phyloP scores from a whole-genome alignment of 305 asterid species.

The Fraxinus ornus region DNA sequence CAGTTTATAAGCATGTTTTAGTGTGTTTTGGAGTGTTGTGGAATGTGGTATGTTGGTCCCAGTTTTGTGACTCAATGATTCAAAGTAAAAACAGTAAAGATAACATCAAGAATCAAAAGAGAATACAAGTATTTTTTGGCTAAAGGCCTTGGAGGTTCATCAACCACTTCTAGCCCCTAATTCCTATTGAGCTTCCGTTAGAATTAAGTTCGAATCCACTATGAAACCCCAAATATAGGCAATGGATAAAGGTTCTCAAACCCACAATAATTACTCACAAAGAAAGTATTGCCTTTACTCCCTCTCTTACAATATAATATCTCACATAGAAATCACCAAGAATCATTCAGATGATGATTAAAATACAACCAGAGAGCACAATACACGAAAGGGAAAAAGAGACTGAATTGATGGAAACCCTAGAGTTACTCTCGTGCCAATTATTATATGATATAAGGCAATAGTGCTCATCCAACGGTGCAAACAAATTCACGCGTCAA shows the following conservation, averaged over 20 bases:
- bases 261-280: too few species aligned
- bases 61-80: neutral
- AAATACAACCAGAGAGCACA: neutral
- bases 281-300: neutral
- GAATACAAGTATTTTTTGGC: neutral
- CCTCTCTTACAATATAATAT: too few species aligned
- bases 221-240: neutral
- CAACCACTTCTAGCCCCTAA: neutral
- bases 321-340: neutral
- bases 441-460: too few species aligned
- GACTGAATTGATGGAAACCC: neutral
- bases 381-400: neutral
- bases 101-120: neutral
- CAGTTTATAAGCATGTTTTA: neutral
- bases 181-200: too few species aligned
- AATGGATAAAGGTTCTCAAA: neutral
- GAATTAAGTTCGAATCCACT: neutral
- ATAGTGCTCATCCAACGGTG: too few species aligned
- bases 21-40: neutral
- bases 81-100: neutral
- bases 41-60: neutral
- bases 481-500: neutral
- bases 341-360: neutral
- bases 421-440: neutral
- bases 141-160: neutral